Conservation (phyloP, 2,329 filamentous ascomycete species). For the Xylaria arbuscula region DNA sequence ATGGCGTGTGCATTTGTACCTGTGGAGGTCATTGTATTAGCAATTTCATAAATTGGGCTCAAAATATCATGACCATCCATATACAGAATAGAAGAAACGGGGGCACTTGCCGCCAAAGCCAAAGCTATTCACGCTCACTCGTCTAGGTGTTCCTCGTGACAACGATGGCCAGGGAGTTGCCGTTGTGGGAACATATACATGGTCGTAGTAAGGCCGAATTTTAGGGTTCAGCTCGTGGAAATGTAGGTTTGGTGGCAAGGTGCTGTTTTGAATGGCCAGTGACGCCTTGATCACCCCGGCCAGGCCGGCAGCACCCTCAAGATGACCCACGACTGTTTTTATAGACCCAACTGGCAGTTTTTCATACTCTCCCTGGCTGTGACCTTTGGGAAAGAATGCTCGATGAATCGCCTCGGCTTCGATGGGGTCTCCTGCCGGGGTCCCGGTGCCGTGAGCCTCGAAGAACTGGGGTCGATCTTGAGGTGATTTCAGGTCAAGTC, state of each 20-base stretch:
- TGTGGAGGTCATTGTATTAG: no score
- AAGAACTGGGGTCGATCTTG: constrained; percentile 45
- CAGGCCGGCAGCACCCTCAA: constrained; percentile 35
- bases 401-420: constrained; percentile 43
- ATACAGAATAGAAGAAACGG: no score
- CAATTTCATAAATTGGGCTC: no score
- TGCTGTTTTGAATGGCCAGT: constrained; percentile 13
- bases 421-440: constrained; percentile 43
- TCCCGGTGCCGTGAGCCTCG: constrained; percentile 45
- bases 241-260: constrained; percentile 29
- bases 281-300: constrained; percentile 34
- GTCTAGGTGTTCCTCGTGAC: not conserved
- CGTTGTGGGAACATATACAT: not conserved
- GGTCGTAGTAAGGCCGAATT: constrained; percentile 19
- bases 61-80: no score
- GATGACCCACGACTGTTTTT: constrained; percentile 38
- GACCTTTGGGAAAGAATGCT: constrained; percentile 24
- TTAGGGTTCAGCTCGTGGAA: constrained; percentile 21
- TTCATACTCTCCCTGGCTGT: not conserved
- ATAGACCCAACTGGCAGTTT: constrained; percentile 22
- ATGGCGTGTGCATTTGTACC: no score
- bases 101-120: no score
- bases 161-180: not conserved
- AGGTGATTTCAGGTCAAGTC: constrained; percentile 9
- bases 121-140: not conserved